Conservation (phyloP, 345 rosid genomes). For the Clarkia xantiana region DNA sequence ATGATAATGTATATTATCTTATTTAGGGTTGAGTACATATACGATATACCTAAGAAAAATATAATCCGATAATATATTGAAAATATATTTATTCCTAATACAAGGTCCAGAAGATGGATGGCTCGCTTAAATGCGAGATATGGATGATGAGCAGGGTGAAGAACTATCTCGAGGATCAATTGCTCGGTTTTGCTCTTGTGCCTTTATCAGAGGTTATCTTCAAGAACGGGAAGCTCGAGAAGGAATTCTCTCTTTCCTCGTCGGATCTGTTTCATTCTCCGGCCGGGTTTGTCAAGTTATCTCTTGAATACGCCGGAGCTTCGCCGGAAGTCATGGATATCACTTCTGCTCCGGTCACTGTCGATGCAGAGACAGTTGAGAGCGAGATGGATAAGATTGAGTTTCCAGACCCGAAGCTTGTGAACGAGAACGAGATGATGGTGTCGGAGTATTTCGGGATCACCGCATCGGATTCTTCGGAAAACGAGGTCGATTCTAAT, state of each 20-base stretch:
- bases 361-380: constrained; percentile 38
- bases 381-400: constrained; percentile 66
- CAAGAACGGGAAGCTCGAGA: constrained; percentile 63
- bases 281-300: constrained; percentile 79
- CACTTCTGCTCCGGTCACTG: constrained; percentile 32
- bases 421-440: constrained; percentile 86
- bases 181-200: constrained; percentile 80
- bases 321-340: constrained; percentile 84
- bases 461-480: constrained; percentile 56
- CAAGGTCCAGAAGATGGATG: constrained; percentile 48
- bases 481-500: constrained; percentile 46
- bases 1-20: no score
- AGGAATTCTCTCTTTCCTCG: constrained; percentile 91
- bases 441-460: constrained; percentile 82
- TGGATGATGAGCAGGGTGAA: constrained; percentile 98
- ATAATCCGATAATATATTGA: no score
- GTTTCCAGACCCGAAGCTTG: constrained; percentile 93
- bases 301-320: constrained; percentile 65
- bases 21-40: no score
- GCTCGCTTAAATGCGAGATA: constrained; percentile 83
- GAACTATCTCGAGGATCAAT: constrained; percentile 95
- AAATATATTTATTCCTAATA: no score
- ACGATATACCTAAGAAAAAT: no score
- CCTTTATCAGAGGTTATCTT: constrained; percentile 76
- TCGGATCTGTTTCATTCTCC: constrained; percentile 93